Percentiles rank a stretch among this genome's conserved stretches.
phyloP scores from a whole-genome alignment of 2,329 filamentous ascomycete species.

The Geoglossum cookeanum region DNA sequence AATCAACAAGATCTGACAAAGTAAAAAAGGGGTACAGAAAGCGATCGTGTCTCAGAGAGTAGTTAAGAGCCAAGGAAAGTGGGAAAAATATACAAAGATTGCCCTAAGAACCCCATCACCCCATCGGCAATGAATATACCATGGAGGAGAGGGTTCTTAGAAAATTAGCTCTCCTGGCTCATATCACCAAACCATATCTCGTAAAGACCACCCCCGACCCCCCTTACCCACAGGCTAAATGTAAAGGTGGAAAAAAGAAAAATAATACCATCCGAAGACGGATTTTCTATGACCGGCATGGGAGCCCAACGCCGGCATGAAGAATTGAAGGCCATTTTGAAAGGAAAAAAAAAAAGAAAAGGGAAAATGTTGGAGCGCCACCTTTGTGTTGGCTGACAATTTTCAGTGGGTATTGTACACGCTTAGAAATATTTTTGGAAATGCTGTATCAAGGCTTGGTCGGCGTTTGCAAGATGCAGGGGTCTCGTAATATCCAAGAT shows the following conservation, averaged over 20 bases:
- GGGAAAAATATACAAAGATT: neutral
- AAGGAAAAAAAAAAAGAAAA: neutral
- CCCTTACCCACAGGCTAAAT: neutral
- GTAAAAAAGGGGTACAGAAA: neutral
- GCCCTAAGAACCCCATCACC: too few relatives aligned
- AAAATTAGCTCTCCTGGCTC: neutral
- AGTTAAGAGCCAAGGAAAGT: neutral
- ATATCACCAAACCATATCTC: neutral
- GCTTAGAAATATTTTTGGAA: neutral
- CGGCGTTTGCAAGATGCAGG: neutral
- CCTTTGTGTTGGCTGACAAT: neutral
- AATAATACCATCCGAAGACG: neutral
- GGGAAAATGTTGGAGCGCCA: neutral
- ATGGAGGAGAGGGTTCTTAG: neutral
- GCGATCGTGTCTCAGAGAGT: neutral
- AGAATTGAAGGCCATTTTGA: neutral
- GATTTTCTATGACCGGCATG: neutral
- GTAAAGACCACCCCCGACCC: neutral
- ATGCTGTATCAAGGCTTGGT: neutral
- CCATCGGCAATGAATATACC: too few relatives aligned
- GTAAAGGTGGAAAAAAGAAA: neutral
- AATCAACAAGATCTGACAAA: neutral
- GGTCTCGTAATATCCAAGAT: neutral
- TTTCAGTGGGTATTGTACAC: conserved; percentile 1
- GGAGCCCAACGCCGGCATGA: neutral